Conservation (phyloP, 768 basidiomycete genomes). For the Lactifluus volemus region DNA sequence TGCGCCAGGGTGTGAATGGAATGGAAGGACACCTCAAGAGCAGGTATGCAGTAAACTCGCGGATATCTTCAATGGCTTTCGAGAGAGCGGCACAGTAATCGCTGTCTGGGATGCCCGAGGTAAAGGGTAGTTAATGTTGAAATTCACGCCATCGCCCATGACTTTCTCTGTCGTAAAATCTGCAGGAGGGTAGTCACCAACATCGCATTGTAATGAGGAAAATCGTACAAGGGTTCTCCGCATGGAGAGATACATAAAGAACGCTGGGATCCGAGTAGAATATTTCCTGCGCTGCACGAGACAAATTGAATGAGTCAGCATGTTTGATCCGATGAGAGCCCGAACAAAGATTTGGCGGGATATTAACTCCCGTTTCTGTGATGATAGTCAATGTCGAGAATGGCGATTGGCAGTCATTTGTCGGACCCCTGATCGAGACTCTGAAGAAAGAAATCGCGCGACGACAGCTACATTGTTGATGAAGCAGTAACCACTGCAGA, state of each 20-base stretch:
- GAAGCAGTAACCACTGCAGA: constrained; percentile 31
- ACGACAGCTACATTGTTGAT: constrained; percentile 29
- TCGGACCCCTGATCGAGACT: background rate
- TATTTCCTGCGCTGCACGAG: constrained; percentile 24
- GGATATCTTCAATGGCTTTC: constrained; percentile 19
- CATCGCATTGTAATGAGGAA: background rate
- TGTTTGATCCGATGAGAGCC: background rate
- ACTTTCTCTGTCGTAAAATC: constrained; percentile 28
- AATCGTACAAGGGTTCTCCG: constrained; percentile 25
- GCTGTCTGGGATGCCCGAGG: constrained; percentile 23
- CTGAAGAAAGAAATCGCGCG: constrained; percentile 25
- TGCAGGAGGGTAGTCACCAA: background rate
- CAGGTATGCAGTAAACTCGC: constrained; percentile 20
- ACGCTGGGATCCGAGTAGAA: constrained; percentile 28
- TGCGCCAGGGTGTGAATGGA: background rate
- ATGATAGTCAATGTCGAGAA: constrained; percentile 32
- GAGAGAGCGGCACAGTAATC: constrained; percentile 23
- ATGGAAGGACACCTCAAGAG: constrained; percentile 24
- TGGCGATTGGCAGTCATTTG: constrained; percentile 17
- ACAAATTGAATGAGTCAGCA: background rate
- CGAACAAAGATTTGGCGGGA: background rate
- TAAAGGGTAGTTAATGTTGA: constrained; percentile 28
- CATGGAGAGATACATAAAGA: constrained; percentile 28
- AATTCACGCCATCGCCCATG: constrained; percentile 20
- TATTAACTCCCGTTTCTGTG: constrained; percentile 29